Base-by-base conservation (phyloP, 2,329 filamentous ascomycete genomes). In the Alternaria postmessia region DNA sequence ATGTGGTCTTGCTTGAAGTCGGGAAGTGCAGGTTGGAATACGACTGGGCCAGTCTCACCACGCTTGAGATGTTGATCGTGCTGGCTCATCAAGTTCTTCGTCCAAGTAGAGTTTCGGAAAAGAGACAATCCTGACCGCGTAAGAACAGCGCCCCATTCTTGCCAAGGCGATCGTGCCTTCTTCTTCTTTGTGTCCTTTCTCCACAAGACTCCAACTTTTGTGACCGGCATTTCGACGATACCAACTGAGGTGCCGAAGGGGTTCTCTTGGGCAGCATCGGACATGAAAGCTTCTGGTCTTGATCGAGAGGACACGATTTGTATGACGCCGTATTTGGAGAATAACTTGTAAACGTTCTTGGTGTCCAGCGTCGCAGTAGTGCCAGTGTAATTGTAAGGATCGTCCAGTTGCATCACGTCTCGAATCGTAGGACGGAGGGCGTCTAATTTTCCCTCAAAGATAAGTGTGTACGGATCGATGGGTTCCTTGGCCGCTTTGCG, bases 61-160 rank as follows among this genome's bases (percentile, higher is more conserved):
- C 90, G 87, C 75, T 91, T 95, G 68, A 93, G 84, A 71, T 97
- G 92, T 12, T 85, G 83, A 46, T 97, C 93, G 74, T 94, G 90
- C 75, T 99, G 95, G 64, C 91, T 87, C 82, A 98, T 93, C 65
- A 99, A 80, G 59, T 87, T 91, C 78, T 97, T 98, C 34, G 96
- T 89, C 94, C 95, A 99, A 20, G 89, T 85, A 5, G 93, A 91
- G 75, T 98, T 97, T 59, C 92, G 90, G 82, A 98, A 99, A 78
- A 99, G 93, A 78, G 97, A 99, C 7, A 99, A 86, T 73, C 97
- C 94, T 6, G 95, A 96, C n/a, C 94, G 93, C 0, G 95, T 99
- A 30, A 99, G 85, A 59, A 99, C 91, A 24, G 93, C 95, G 53
- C 95, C 95, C 95, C 95, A 99, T 84, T 99, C 95, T 75, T 97